Evolutionary conservation across 306 rosid genomes (phyloP).

Genomic region (Inga laurina): DNA sequence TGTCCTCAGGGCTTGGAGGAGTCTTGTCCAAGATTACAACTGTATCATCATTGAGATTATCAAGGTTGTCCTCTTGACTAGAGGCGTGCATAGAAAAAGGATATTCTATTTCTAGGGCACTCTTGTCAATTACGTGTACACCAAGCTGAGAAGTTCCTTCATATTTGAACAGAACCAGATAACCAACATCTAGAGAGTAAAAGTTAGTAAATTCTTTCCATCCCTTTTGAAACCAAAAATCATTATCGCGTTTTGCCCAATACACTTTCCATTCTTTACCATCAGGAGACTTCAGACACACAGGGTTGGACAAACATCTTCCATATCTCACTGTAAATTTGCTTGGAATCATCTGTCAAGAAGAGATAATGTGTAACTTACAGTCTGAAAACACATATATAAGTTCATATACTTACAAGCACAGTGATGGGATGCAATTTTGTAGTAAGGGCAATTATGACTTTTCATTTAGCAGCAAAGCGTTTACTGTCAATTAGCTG

Average conservation of each 20-base stretch:
- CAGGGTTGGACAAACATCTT: not conserved
- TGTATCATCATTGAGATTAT: not conserved
- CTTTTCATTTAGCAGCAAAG: no score
- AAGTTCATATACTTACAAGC: not conserved
- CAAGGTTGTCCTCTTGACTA: not conserved
- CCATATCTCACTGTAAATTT: not conserved
- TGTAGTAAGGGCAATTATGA: no score
- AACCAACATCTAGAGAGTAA: not conserved
- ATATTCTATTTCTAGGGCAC: not conserved
- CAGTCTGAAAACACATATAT: not conserved
- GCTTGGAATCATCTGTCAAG: slow-evolving; percentile 6
- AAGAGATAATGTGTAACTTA: not conserved
- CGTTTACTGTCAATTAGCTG: no score
- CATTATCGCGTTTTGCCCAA: slow-evolving; percentile 10
- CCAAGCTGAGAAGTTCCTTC: not conserved
- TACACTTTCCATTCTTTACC: slow-evolving; percentile 27
- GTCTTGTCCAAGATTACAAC: not conserved
- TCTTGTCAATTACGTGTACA: not conserved
- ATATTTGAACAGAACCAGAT: not conserved
- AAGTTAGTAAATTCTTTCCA: slow-evolving; percentile 1
- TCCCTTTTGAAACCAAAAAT: not conserved
- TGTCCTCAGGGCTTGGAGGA: not conserved
- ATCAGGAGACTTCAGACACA: slow-evolving; percentile 31
- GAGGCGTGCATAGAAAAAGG: not conserved
- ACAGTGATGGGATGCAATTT: not conserved